Evolutionary conservation across 73 alveolate genomes (phyloP), one percentile per base, ranked within the genome.

Genomic region (Blepharisma japonicum): DNA sequence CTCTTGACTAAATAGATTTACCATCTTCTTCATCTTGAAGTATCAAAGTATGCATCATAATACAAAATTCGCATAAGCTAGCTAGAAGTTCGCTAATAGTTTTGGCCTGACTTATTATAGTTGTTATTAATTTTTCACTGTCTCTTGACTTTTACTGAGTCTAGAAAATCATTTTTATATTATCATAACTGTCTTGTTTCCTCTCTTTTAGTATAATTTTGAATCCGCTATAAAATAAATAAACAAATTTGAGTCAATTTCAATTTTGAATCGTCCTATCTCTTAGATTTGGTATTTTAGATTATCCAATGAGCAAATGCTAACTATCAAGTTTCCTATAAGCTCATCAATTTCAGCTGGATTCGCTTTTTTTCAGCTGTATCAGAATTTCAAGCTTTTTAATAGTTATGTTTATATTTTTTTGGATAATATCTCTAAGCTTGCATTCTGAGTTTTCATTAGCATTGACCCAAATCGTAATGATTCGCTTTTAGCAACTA

Each of bases 1-100:
- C 74, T 5, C 5, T 18, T 25, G 5, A 61, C 5, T 61, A 48
- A 14, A 61, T n/a, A 8, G 74, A 61, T 61, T 61, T 2, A 0
- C 74, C 4, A 25, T 61, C 74, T 61, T 61, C 74, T 61, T 61
- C 74, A 14, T 61, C 74, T 61, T 61, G 74, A 25, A 11, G n/a
- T 18, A 25, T 61, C 23, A 61, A 61, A 0, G 23, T 11, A 61
- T 61, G 47, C 47, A 61, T 9, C 18, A 61, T 5, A 0, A 0
- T 61, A 14, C 38, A n/a, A 39, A 61, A 8, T 61, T 61, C 74
- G 18, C 47, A 1, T 18, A 61, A 25, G 11, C 49, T 18, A n/a
- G 23, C 47, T 18, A 61, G 5, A 20, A 25, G 11, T 5, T 61
- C 74, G 5, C 23, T 61, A 14, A 61, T 9, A 20, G 1, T 9